Evolutionary conservation across 139 green algal genomes (phyloP).

Genomic region (Coelastrella sp.): DNA sequence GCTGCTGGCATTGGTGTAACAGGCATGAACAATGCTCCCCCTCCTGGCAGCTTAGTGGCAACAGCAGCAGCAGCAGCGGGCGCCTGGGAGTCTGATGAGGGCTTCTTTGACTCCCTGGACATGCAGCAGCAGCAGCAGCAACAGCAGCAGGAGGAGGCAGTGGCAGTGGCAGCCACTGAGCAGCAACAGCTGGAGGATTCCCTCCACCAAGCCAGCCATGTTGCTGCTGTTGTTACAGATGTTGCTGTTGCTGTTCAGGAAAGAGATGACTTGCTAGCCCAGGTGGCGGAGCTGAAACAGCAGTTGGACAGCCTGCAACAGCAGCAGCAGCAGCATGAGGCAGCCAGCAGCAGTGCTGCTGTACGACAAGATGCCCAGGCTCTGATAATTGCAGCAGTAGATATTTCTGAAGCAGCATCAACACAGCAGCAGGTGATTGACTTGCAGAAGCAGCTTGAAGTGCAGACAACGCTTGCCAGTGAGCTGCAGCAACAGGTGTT

Average conservation of each 20-base stretch:
- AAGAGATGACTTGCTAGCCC: neutral
- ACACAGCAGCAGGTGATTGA: neutral
- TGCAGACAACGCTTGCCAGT: neutral
- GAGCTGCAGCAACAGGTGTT: constrained; percentile 3
- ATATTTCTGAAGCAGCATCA: neutral
- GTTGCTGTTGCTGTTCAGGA: neutral
- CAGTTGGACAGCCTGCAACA: neutral
- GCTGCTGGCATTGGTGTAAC: neutral
- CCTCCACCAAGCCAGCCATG: neutral
- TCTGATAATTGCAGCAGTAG: neutral
- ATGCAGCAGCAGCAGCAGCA: constrained; percentile 17
- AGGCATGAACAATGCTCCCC: neutral
- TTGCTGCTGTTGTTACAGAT: neutral
- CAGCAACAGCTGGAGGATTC: constrained; percentile 1
- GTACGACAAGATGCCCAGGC: too few species aligned
- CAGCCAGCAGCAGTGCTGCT: too few species aligned
- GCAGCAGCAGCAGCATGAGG: constrained; percentile 23
- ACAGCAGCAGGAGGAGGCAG: neutral
- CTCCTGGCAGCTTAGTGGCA: neutral
- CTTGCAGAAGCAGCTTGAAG: neutral
- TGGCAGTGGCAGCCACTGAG: neutral
- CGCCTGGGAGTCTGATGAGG: neutral
- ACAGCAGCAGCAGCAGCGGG: neutral
- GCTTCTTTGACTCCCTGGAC: constrained; percentile 7
- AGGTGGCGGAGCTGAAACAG: constrained; percentile 17